phyloP scores from a whole-genome alignment of 495 filamentous ascomycete genomes.

The Letharia lupina region DNA sequence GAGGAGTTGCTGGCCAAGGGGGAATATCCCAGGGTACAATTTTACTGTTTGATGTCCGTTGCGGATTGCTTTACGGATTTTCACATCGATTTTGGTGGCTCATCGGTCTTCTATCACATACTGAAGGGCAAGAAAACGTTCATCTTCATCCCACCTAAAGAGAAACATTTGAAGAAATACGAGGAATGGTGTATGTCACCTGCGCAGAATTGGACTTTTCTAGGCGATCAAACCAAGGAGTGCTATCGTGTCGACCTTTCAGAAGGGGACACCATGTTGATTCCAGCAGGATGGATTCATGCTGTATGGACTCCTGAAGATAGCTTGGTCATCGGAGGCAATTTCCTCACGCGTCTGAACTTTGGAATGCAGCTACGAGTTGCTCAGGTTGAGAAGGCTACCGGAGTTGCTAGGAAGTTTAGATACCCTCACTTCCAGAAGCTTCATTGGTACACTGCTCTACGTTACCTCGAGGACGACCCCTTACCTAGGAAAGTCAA shows the following conservation, averaged over 20 bases:
- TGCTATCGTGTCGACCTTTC: slow-evolving; percentile 65
- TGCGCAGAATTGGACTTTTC: slow-evolving; percentile 61
- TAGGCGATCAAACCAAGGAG: slow-evolving; percentile 60
- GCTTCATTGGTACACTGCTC: slow-evolving; percentile 63
- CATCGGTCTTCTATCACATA: slow-evolving; percentile 72
- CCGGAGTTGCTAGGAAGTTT: slow-evolving; percentile 61
- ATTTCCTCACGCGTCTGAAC: slow-evolving; percentile 63
- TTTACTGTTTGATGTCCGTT: slow-evolving; percentile 72
- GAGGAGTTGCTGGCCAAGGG: slow-evolving; percentile 48
- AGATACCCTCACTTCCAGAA: slow-evolving; percentile 68
- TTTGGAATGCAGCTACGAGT: slow-evolving; percentile 66
- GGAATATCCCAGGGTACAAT: slow-evolving; percentile 56
- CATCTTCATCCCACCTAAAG: slow-evolving; percentile 68
- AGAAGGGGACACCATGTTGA: slow-evolving; percentile 70
- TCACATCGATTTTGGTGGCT: slow-evolving; percentile 74
- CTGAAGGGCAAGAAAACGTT: slow-evolving; percentile 70
- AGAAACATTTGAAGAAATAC: slow-evolving; percentile 67
- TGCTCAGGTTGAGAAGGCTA: slow-evolving; percentile 63
- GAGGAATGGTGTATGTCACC: slow-evolving; percentile 70
- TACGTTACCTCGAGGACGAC: slow-evolving; percentile 59
- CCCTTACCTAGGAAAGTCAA: slow-evolving; percentile 53
- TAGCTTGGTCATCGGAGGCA: slow-evolving; percentile 68
- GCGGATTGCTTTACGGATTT: slow-evolving; percentile 75
- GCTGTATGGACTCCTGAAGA: slow-evolving; percentile 73
- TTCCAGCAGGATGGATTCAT: slow-evolving; percentile 75